Evolutionary conservation across 2,329 filamentous ascomycete species (phyloP), one percentile per base, ranked within the genome.

Genomic region (Calonectria leucothoes): DNA sequence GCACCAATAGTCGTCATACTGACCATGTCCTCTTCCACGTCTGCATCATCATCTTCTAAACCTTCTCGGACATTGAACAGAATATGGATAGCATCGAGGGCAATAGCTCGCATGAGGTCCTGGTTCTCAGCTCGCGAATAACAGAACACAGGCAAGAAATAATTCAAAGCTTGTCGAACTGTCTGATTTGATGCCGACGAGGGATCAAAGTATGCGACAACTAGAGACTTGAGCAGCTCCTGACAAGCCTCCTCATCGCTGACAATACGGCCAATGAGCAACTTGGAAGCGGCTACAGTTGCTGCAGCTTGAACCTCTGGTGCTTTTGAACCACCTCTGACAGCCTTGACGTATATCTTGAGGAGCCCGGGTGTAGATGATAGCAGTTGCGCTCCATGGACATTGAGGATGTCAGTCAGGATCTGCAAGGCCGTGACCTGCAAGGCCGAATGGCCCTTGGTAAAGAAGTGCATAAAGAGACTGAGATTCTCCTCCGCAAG

Each of bases 391-490:
- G 94, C 91, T 17, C 95, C 95, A 81, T 98, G 95, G 0, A 95
- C 94, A 67, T 96, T 95, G 63, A 98, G 88, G 78, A 98, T 96
- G 83, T 99, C 97, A 12, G 95, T 96, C 37, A 99, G 90, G 75
- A 98, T 97, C 76, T 98, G 95, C 37, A 98, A 86, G 0, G 95
- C 94, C 11, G 95, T 98, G 65, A 96, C 94, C 83, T 98, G 96
- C 48, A 99, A 88, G 0, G 93, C 92, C 12, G 97, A 93, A 81
- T 98, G 95, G 1, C 97, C 97, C 86, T 98, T 98, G 84, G 88
- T 94, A 86, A 97, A 98, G 87, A 98, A 98, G 83, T 98, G 96
- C 83, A 98, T 94, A 85, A 99, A 99, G 4, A 99, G 90, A 0
- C 92, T 93, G 76, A 98, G 88, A 82, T 99, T 98, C 83, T 98